Base-by-base conservation (phyloP, 1,139 yeast species). In the Yamadazyma friedrichii region DNA sequence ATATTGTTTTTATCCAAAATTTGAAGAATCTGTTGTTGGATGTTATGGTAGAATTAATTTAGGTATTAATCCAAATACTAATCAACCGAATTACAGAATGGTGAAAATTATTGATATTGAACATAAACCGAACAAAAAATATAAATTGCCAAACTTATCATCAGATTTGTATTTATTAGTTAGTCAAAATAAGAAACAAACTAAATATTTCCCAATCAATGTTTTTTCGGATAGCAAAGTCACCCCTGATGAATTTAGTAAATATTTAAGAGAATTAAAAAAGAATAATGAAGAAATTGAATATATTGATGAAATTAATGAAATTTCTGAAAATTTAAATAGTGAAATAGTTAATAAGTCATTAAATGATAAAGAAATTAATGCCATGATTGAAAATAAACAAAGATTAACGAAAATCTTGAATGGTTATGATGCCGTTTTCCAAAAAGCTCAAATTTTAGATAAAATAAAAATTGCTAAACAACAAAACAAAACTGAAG, bases 21-120 rank as follows among this genome's bases (percentile, higher is more conserved):
- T 93, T 61, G 81, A 77, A 41, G 81, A 78, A 16, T 74, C 78
- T 1, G 76, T 87, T 11, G 69, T 77, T 30, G 95, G 88, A 20
- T 80, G 95, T 35, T 88, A 74, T 60, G 95, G 93, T 27, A 78
- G 91, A 50, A 81, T 93, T 41, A 88, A 88, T 57, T 76, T 91
- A 45, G 96, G 96, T 4, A 57, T 69, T 33, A 86, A 84, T 54
- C 75, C 74, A 41, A 74, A 80, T 38, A 78, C 82, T 6, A 79
- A 84, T 35, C 67, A 68, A 50, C 76, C 84, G n/a, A 77, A 80
- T 46, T 93, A 93, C 62, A 75, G 97, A 52, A 77, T 91, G 78
- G 95, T 93, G 35, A 84, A 81, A 56, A 80, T 94, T 40, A 83
- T 81, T 49, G 84, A 80, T 42, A 74, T 84, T 25, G 76, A 78